Base-by-base conservation (phyloP, 768 basidiomycete species). In the Pholiota conissans region DNA sequence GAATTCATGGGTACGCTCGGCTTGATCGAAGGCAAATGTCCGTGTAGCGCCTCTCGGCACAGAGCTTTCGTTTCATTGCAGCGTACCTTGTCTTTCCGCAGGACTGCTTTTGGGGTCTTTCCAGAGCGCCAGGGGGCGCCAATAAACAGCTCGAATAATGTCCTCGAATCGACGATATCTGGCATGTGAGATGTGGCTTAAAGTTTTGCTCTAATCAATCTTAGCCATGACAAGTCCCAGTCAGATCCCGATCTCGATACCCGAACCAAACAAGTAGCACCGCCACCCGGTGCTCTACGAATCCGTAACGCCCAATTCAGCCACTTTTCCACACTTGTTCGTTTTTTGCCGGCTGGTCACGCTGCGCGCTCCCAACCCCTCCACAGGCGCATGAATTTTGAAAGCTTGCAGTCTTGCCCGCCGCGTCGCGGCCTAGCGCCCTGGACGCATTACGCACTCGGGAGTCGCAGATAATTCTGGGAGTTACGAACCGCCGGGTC, bases 151-250 rank as follows among this genome's bases (percentile, higher is more conserved):
- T 62, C 63, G 67, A 58, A 66, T 63, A 64, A 48, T 66, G 63
- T 62, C 67, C 53, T 51, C 26, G 18, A 32, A 51, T 61, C 42
- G 49, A 59, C 27, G 46, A 56, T 6, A 59, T 47, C 49, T 57
- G 60, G 49, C 48, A 51, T 62, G 49, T 57, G 45, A 55, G 65
- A 65, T 69, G 73, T 65, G 74, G 71, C 73, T 73, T 73, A 71
- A 61, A 58, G 71, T 71, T 72, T 71, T 60, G 57, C 40, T 63
- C 52, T 61, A 67, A 66, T 63, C 63, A 64, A 65, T 65, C 67
- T 63, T 20, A 13, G 26, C 16, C 4, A 45, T 49, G 46, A 63
- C 60, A 58, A 57, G 56, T 58, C 55, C 56, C 58, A 59, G 52
- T 46, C 40, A 60, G 68, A 67, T 66, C 63, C 40, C 60, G 55